Percentiles rank a stretch among this genome's conserved stretches.
phyloP scores from a whole-genome alignment of 805 yeast species.

The Metschnikowia borealis region DNA sequence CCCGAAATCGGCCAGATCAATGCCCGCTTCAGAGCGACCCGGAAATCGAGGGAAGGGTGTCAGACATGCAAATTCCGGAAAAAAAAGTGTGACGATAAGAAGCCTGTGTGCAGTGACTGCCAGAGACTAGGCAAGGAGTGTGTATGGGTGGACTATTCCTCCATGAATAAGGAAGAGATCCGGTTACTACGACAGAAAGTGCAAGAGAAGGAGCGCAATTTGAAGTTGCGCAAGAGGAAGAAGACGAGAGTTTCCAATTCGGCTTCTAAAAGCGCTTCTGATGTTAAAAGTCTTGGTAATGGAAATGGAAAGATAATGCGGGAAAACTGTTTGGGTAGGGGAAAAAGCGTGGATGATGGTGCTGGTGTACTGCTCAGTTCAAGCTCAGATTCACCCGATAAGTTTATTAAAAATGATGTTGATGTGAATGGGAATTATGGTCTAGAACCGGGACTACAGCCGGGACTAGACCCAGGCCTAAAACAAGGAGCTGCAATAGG shows the following conservation, averaged over 20 bases:
- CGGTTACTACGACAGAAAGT: conserved; percentile 33
- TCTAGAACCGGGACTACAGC: no score
- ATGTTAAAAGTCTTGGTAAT: no score
- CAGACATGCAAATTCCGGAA: conserved; percentile 64
- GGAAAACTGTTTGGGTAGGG: no score
- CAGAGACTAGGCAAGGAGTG: conserved; percentile 43
- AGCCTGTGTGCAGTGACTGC: conserved; percentile 52
- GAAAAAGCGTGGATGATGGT: no score
- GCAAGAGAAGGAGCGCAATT: conserved; percentile 34
- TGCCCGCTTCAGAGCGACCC: not conserved
- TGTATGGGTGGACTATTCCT: conserved; percentile 40
- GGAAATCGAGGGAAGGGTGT: conserved; percentile 54
- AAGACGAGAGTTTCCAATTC: not conserved
- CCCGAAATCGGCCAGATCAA: not conserved
- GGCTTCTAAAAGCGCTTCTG: no score
- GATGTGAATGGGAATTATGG: no score
- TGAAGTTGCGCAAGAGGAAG: conserved; percentile 40
- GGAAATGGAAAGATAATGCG: no score
- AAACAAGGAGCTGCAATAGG: no score
- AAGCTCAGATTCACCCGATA: no score
- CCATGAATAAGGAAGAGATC: conserved; percentile 41
- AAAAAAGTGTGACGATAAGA: conserved; percentile 51
- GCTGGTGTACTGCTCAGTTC: no score
- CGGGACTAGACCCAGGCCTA: no score
- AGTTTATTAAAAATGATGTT: no score